Percentiles rank a stretch among this genome's conserved stretches.
Evolutionary conservation across 1,284 basidiomycete genomes (phyloP).

Genomic region (Tranzscheliella williamsii): DNA sequence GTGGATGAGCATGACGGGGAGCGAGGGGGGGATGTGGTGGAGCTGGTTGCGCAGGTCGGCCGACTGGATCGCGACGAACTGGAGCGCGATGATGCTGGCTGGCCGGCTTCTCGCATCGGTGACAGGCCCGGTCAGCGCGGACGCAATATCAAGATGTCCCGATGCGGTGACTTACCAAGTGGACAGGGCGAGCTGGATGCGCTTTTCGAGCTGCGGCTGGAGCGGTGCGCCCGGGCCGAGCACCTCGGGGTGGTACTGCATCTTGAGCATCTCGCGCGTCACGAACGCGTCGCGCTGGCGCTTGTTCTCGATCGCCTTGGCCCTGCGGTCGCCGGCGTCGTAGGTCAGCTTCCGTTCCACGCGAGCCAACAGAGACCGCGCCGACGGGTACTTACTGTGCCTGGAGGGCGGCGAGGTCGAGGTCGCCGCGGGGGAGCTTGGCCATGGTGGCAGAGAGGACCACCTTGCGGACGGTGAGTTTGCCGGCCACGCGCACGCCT

Average conservation of each 20-base stretch:
- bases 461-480: constrained; percentile 18
- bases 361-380: no score
- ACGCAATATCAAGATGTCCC: no score
- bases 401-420: constrained; percentile 12
- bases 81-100: constrained; percentile 30
- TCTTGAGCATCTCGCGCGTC: constrained; percentile 33
- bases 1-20: constrained; percentile 46
- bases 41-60: constrained; percentile 28
- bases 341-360: no score
- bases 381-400: no score
- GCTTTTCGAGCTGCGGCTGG: constrained; percentile 10
- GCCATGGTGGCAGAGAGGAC: constrained; percentile 54
- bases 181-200: constrained; percentile 14
- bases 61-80: constrained; percentile 43
- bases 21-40: constrained; percentile 11
- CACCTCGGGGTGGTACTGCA: constrained; percentile 48
- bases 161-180: constrained; percentile 1
- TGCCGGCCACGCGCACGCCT: neutral
- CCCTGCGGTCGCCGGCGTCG: no score
- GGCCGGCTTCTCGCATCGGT: constrained; percentile 14
- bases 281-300: constrained; percentile 28
- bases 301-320: constrained; percentile 8
- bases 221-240: constrained; percentile 7
- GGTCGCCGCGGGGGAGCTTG: constrained; percentile 50
- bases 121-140: no score